Conservation (phyloP, 257 asterid genomes). For the Lycium ferocissimum region DNA sequence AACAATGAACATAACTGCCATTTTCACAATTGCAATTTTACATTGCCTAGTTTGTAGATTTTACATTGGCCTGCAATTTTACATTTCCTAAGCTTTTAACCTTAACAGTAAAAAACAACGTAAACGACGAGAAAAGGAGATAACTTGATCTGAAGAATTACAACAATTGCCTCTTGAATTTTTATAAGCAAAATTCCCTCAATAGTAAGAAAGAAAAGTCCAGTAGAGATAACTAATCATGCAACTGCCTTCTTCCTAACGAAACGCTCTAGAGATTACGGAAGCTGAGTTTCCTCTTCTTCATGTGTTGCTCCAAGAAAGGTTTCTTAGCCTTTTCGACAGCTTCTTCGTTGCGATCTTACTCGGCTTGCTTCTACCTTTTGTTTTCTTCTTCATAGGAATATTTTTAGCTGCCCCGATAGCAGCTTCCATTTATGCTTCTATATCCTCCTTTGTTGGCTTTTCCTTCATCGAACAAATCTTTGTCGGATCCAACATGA, state of each 20-base stretch:
- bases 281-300: conserved; percentile 68
- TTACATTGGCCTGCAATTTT: no score
- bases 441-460: conserved; percentile 58
- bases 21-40: no score
- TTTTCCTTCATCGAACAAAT: conserved; percentile 78
- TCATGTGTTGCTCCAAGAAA: conserved; percentile 52
- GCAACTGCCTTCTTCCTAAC: conserved; percentile 52
- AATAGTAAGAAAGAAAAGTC: neutral
- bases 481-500: conserved; percentile 91
- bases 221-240: conserved; percentile 29
- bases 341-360: conserved; percentile 71
- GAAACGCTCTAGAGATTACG: conserved; percentile 72
- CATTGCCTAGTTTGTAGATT: no score
- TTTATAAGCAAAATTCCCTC: conserved; percentile 10
- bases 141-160: neutral
- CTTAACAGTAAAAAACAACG: neutral
- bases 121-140: neutral
- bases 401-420: conserved; percentile 61
- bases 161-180: conserved; percentile 5
- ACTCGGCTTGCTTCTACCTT: conserved; percentile 91
- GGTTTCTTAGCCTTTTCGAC: conserved; percentile 69
- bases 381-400: conserved; percentile 73
- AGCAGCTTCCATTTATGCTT: conserved; percentile 71
- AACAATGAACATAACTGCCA: no score
- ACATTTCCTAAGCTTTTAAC: neutral